phyloP scores from a whole-genome alignment of 225 moss, liverwort and hornwort species.

The Straminergon stramineum region DNA sequence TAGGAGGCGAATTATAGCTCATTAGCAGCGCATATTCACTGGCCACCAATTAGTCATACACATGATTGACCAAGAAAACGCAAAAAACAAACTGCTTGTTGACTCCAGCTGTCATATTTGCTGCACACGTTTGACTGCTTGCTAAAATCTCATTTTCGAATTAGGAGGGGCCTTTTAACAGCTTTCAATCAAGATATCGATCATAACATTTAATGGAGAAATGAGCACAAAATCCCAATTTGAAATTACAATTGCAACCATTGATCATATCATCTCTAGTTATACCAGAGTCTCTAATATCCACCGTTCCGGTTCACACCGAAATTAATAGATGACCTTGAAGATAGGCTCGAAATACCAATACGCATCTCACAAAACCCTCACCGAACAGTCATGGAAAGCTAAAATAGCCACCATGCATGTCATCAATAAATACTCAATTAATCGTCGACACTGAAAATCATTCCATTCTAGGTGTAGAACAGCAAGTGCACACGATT shows the following conservation, averaged over 20 bases:
- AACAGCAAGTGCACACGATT: background rate
- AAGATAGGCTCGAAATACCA: background rate
- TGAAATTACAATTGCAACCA: background rate
- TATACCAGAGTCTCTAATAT: background rate
- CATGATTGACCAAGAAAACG: background rate
- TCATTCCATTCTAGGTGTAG: background rate
- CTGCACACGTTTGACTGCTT: background rate
- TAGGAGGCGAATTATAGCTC: background rate
- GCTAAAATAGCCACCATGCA: background rate
- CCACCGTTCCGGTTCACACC: background rate
- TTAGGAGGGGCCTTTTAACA: background rate
- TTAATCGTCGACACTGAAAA: background rate
- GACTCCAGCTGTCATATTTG: background rate
- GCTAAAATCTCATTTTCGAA: background rate
- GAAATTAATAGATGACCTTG: background rate
- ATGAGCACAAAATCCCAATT: background rate
- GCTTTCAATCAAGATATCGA: background rate
- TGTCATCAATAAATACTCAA: background rate
- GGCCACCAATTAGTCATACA: background rate
- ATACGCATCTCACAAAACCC: background rate
- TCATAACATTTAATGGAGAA: background rate
- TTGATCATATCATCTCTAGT: background rate
- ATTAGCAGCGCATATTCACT: background rate
- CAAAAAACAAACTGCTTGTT: background rate
- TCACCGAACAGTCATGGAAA: background rate